Evolutionary conservation across 1,139 yeast species (phyloP).

Genomic region (Ogataea hybrid): DNA sequence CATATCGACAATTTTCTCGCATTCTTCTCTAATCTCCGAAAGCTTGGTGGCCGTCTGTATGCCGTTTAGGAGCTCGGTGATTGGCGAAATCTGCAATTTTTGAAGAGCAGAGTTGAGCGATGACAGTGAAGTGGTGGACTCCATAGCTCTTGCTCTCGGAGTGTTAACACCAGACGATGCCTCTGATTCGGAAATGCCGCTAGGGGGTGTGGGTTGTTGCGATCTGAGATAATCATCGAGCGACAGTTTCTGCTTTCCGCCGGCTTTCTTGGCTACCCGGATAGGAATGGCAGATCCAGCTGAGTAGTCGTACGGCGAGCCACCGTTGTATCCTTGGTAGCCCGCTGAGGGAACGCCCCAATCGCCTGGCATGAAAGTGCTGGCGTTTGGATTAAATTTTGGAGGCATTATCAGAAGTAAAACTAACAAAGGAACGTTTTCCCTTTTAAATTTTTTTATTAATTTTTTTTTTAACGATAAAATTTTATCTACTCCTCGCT

Average conservation of each 20-base stretch:
- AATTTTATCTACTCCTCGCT: constrained; percentile 10
- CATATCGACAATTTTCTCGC: constrained; percentile 52
- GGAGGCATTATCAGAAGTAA: constrained; percentile 27
- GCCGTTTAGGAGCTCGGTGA: constrained; percentile 55
- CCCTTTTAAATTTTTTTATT: neutral
- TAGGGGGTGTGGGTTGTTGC: constrained; percentile 18
- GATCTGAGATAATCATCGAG: constrained; percentile 30
- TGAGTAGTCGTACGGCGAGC: constrained; percentile 1
- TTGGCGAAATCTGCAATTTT: constrained; percentile 67
- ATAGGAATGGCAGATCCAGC: neutral
- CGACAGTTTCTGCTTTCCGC: constrained; percentile 21
- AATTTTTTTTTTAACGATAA: constrained; percentile 6
- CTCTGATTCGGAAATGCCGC: constrained; percentile 15
- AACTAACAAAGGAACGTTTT: constrained; percentile 10
- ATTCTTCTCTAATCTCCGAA: constrained; percentile 63
- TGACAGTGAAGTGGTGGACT: constrained; percentile 52
- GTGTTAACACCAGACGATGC: constrained; percentile 28
- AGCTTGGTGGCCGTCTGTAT: constrained; percentile 58
- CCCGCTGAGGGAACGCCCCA: constrained; percentile 1
- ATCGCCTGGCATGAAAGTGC: constrained; percentile 22
- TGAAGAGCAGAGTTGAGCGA: constrained; percentile 71
- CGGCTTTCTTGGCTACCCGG: constrained; percentile 6
- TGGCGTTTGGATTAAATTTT: constrained; percentile 28
- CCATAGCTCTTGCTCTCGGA: constrained; percentile 26
- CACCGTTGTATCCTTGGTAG: constrained; percentile 9